Percentiles rank a stretch among this genome's conserved stretches.
Evolutionary conservation across 1,284 basidiomycete genomes (phyloP).

Genomic region (Apiotrichum siamense): DNA sequence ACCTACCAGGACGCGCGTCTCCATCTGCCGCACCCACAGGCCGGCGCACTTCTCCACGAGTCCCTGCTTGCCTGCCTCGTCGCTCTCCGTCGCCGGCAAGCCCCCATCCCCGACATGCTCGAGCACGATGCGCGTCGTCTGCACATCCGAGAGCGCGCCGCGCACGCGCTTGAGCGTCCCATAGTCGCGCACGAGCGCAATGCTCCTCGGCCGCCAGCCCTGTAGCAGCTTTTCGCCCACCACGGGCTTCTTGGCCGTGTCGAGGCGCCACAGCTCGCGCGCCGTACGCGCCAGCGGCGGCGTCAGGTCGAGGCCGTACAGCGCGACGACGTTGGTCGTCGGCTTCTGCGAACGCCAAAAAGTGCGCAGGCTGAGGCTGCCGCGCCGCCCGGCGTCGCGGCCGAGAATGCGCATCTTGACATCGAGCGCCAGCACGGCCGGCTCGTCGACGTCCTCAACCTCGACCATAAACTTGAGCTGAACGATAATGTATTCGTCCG

Average conservation of each 20-base stretch:
- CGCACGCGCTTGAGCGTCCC: conserved; percentile 63
- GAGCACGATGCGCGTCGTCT: conserved; percentile 74
- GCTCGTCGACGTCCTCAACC: conserved; percentile 75
- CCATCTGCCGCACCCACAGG: conserved; percentile 77
- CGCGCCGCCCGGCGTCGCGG: conserved; percentile 72
- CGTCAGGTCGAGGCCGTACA: conserved; percentile 72
- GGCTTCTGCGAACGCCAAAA: conserved; percentile 61
- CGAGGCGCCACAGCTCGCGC: conserved; percentile 86
- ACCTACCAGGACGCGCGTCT: conserved; percentile 65
- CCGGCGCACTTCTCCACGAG: conserved; percentile 61
- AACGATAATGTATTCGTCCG: conserved; percentile 71
- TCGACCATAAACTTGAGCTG: conserved; percentile 71
- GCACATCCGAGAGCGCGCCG: conserved; percentile 74
- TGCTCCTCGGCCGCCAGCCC: conserved; percentile 80
- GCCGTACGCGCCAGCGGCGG: conserved; percentile 81
- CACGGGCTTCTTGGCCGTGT: conserved; percentile 90
- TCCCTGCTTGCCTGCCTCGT: conserved; percentile 58
- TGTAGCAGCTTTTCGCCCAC: conserved; percentile 74
- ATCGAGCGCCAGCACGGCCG: conserved; percentile 80
- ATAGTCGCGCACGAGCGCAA: conserved; percentile 82
- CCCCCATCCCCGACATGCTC: conserved; percentile 33
- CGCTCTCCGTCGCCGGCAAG: conserved; percentile 36
- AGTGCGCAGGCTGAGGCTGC: conserved; percentile 57
- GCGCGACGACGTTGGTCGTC: conserved; percentile 48
- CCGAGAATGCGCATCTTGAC: conserved; percentile 77